Percentiles rank a stretch among this genome's conserved stretches.
Conservation (phyloP, 2,329 filamentous ascomycete genomes). For the Lasiodiplodia sp. region DNA sequence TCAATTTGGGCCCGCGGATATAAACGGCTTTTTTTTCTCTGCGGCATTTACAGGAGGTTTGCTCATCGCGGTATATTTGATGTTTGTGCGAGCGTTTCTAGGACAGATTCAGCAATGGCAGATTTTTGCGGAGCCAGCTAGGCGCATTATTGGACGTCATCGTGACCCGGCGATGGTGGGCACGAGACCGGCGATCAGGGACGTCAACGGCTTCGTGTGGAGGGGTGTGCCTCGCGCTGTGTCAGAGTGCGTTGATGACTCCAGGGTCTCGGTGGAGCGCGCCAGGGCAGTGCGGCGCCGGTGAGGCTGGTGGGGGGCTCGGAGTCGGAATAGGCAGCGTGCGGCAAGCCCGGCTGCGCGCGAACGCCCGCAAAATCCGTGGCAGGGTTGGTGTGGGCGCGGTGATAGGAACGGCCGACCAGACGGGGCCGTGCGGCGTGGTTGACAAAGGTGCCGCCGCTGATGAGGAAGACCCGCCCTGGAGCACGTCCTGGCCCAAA, state of each 20-base stretch:
- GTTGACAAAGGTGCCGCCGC: constrained; percentile 30
- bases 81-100: constrained; percentile 1
- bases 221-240: constrained; percentile 11
- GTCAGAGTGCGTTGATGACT: constrained; percentile 14
- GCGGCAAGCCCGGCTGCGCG: constrained; percentile 5
- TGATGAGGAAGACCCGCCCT: constrained; percentile 19
- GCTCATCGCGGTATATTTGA: background rate
- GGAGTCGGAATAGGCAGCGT: background rate
- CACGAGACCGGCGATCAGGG: background rate
- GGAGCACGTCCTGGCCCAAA: constrained; percentile 34
- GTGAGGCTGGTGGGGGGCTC: constrained; percentile 1
- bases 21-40: constrained; percentile 34
- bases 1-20: constrained; percentile 55
- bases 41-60: constrained; percentile 15
- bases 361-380: constrained; percentile 8
- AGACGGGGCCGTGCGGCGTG: constrained; percentile 10
- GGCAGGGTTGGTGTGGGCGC: constrained; percentile 13
- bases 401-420: constrained; percentile 31
- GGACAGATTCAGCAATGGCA: constrained; percentile 3
- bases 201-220: constrained; percentile 1
- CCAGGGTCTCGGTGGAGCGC: constrained; percentile 1
- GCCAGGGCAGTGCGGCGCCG: background rate
- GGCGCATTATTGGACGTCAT: constrained; percentile 7
- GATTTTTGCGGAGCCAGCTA: constrained; percentile 4
- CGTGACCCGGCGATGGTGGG: background rate